Conservation (phyloP, 2,329 filamentous ascomycete species). For the Ceratocystis diversiconidia region DNA sequence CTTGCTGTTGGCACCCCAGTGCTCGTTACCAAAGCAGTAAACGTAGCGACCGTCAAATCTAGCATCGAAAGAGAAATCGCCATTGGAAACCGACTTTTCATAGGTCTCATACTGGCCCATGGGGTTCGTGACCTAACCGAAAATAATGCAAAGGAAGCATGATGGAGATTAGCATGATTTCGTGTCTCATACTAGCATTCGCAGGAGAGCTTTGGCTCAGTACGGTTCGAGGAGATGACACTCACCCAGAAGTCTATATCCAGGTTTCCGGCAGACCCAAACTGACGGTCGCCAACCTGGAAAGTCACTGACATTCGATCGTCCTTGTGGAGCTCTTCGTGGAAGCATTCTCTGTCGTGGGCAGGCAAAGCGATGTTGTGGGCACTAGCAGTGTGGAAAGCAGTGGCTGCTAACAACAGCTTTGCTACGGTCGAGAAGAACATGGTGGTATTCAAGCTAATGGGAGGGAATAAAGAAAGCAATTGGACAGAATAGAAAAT, state of each 20-base stretch:
- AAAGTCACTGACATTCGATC: constrained; percentile 98
- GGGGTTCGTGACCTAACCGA: constrained; percentile 60
- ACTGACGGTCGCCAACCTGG: constrained; percentile 93
- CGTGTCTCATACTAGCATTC: not conserved
- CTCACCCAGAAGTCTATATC: constrained; percentile 96
- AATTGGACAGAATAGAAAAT: not conserved
- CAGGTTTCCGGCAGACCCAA: constrained; percentile 83
- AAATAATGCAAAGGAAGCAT: not conserved
- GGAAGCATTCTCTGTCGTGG: constrained; percentile 94
- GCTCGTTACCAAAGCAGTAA: constrained; percentile 99
- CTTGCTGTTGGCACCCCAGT: constrained; percentile 91
- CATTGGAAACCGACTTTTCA: constrained; percentile 69
- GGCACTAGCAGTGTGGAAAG: constrained; percentile 48
- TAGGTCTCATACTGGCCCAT: constrained; percentile 60
- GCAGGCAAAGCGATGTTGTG: constrained; percentile 95
- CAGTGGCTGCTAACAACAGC: constrained; percentile 29
- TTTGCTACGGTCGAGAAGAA: constrained; percentile 32
- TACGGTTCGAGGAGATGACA: not conserved
- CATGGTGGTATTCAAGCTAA: constrained; percentile 25
- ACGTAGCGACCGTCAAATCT: constrained; percentile 72
- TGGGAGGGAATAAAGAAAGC: not conserved
- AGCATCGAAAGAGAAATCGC: constrained; percentile 86
- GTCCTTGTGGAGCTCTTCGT: constrained; percentile 80
- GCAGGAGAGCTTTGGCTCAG: not conserved
- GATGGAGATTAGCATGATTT: not conserved